Conservation (phyloP, 176 grass and related monocot species). For the Phragmites australis region DNA sequence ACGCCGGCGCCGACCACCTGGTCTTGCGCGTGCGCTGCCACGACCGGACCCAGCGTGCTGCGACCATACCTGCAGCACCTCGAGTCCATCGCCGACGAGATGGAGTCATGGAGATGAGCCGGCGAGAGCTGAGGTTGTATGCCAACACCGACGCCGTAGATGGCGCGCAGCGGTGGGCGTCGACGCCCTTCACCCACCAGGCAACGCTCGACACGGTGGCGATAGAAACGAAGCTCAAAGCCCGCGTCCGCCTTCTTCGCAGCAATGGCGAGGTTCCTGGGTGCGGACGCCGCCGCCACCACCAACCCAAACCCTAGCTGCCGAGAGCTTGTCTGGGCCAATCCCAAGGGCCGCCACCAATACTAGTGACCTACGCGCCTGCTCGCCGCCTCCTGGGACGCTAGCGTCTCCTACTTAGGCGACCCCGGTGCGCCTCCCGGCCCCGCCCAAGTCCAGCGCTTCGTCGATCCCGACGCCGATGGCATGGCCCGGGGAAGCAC, state of each 20-base stretch:
- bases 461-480: constrained; percentile 35
- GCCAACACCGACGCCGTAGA: constrained; percentile 33
- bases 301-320: constrained; percentile 41
- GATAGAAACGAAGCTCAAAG: constrained; percentile 80
- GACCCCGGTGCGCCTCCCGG: background rate
- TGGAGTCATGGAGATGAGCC: constrained; percentile 65
- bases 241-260: constrained; percentile 70
- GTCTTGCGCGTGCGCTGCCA: constrained; percentile 83
- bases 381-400: background rate
- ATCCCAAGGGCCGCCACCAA: constrained; percentile 45
- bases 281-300: background rate
- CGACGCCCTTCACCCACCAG: constrained; percentile 71
- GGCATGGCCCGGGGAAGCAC: constrained; percentile 14
- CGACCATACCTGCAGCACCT: constrained; percentile 87
- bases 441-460: constrained; percentile 28
- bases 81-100: constrained; percentile 83
- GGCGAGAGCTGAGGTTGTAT: constrained; percentile 60
- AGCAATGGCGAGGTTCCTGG: constrained; percentile 81
- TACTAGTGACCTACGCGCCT: constrained; percentile 51
- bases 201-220: constrained; percentile 83
- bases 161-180: constrained; percentile 38
- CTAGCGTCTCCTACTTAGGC: constrained; percentile 31
- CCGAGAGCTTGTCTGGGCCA: constrained; percentile 75
- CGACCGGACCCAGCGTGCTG: constrained; percentile 76
- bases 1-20: constrained; percentile 30